Evolutionary conservation across 2,329 filamentous ascomycete genomes (phyloP).

Genomic region (Hyphodiscus sp.): DNA sequence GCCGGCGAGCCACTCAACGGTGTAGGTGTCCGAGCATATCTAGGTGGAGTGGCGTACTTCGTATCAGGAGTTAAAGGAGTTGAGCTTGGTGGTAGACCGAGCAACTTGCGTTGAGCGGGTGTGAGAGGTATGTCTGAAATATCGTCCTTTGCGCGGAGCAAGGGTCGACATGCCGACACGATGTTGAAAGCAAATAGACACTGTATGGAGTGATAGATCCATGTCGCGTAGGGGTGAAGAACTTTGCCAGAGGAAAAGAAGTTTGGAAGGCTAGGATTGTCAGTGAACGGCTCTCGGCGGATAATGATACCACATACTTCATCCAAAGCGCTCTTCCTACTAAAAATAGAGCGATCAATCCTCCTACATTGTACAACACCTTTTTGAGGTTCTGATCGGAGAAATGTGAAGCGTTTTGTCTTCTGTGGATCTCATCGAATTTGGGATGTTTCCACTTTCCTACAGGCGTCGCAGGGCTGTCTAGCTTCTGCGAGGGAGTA

Average conservation of each 20-base stretch:
- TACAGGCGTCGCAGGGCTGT: conserved; percentile 22
- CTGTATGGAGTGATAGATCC: conserved; percentile 42
- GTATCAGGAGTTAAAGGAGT: conserved; percentile 60
- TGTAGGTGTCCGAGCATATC: conserved; percentile 71
- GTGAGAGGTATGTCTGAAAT: conserved; percentile 87
- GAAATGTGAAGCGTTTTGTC: conserved; percentile 74
- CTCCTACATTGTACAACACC: conserved; percentile 60
- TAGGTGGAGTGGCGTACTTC: conserved; percentile 76
- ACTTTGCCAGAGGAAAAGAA: conserved; percentile 16
- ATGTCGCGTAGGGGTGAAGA: conserved; percentile 23
- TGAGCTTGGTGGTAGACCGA: conserved; percentile 68
- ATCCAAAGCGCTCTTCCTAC: conserved; percentile 32
- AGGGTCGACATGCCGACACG: conserved; percentile 60
- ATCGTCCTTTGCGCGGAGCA: conserved; percentile 67
- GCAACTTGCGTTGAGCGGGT: conserved; percentile 74
- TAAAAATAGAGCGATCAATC: conserved; percentile 44
- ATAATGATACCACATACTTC: conserved; percentile 14
- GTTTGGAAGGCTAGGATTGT: conserved; percentile 24
- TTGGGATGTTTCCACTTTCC: conserved; percentile 90
- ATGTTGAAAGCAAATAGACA: conserved; percentile 65
- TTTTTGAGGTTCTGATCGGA: conserved; percentile 67
- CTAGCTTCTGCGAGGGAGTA: conserved; percentile 17
- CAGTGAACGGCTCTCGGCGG: conserved; percentile 1
- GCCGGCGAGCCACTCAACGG: conserved; percentile 52
- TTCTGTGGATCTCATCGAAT: conserved; percentile 76